phyloP scores from a whole-genome alignment of 495 filamentous ascomycete species.

The Parathielavia appendiculata region DNA sequence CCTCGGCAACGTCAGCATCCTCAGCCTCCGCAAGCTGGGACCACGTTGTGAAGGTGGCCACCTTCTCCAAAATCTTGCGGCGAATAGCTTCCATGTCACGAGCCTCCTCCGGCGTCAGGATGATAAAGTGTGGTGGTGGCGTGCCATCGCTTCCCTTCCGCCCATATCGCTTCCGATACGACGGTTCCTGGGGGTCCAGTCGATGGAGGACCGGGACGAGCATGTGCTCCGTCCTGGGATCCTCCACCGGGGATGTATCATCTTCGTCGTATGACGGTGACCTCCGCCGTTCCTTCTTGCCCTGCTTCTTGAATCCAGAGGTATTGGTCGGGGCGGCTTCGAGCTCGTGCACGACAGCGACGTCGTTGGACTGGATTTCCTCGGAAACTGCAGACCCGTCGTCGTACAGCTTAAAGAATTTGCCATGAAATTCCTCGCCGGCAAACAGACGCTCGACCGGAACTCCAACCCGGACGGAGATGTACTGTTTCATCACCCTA shows the following conservation, averaged over 20 bases:
- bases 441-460: slow-evolving; percentile 59
- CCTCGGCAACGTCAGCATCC: slow-evolving; percentile 46
- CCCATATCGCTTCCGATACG: slow-evolving; percentile 4
- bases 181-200: slow-evolving; percentile 18
- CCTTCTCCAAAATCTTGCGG: slow-evolving; percentile 46
- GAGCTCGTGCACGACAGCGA: slow-evolving; percentile 71
- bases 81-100: slow-evolving; percentile 46
- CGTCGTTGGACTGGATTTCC: slow-evolving; percentile 58
- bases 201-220: slow-evolving; percentile 78
- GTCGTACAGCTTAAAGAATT: slow-evolving; percentile 78
- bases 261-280: slow-evolving; percentile 48
- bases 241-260: slow-evolving; percentile 52
- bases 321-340: slow-evolving; percentile 74
- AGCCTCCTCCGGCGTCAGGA: slow-evolving; percentile 47
- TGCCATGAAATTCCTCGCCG: slow-evolving; percentile 70
- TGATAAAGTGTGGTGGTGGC: slow-evolving; percentile 48
- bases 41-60: slow-evolving; percentile 43
- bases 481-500: slow-evolving; percentile 65
- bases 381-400: slow-evolving; percentile 63
- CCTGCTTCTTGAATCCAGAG: slow-evolving; percentile 42
- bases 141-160: slow-evolving; percentile 25
- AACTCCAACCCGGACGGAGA: slow-evolving; percentile 62
- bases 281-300: slow-evolving; percentile 41
- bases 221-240: slow-evolving; percentile 62
- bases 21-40: slow-evolving; percentile 43